phyloP scores from a whole-genome alignment of 768 basidiomycete species.

The Lactarius hatsudake region DNA sequence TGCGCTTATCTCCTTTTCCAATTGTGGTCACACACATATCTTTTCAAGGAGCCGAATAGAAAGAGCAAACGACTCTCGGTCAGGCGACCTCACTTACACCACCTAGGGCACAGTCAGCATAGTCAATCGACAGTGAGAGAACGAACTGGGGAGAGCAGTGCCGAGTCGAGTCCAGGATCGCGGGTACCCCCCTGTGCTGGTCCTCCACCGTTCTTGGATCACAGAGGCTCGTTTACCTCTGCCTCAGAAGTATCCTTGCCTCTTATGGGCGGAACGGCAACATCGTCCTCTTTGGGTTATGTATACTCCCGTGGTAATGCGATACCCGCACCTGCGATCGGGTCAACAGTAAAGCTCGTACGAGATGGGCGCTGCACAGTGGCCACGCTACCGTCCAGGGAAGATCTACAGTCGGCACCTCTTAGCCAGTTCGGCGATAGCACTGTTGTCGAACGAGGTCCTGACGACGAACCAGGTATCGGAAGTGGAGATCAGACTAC shows the following conservation, averaged over 20 bases:
- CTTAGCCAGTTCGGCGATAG: conserved; percentile 4
- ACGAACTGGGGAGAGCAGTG: conserved; percentile 3
- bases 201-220: not conserved
- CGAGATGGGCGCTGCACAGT: conserved; percentile 24
- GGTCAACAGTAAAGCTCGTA: conserved; percentile 27
- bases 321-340: conserved; percentile 21
- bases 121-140: conserved; percentile 12
- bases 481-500: conserved; percentile 1
- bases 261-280: conserved; percentile 2
- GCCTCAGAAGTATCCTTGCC: conserved; percentile 23
- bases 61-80: conserved; percentile 26
- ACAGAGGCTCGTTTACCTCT: conserved; percentile 13
- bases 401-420: conserved; percentile 12
- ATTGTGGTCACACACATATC: conserved; percentile 69
- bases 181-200: not conserved
- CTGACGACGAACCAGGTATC: conserved; percentile 8
- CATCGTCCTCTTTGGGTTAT: conserved; percentile 19
- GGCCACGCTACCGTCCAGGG: conserved; percentile 20
- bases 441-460: conserved; percentile 10
- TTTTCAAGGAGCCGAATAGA: conserved; percentile 49
- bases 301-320: conserved; percentile 18
- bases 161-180: conserved; percentile 7
- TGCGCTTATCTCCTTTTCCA: conserved; percentile 74
- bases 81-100: conserved; percentile 7
- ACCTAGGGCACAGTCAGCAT: conserved; percentile 12